Conservation (phyloP, 1,284 basidiomycete genomes). For the Ustilago nuda region DNA sequence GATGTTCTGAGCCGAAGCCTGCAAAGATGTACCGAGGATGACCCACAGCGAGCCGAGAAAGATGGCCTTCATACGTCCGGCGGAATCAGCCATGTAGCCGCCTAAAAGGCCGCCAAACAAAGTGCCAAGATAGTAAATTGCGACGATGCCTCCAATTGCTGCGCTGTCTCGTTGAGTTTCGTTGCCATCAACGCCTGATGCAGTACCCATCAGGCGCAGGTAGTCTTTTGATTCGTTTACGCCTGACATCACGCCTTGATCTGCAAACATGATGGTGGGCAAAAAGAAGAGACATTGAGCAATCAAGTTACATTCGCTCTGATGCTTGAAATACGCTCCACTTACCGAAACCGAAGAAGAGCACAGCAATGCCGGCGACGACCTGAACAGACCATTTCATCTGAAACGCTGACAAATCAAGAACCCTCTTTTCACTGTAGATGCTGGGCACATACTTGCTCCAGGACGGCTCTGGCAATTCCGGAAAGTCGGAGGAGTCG, state of each 20-base stretch:
- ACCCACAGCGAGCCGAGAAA: conserved; percentile 33
- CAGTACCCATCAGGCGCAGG: conserved; percentile 33
- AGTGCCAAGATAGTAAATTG: conserved; percentile 31
- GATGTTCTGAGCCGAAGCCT: conserved; percentile 31
- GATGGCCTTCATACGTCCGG: conserved; percentile 35
- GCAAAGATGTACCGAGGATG: conserved; percentile 23
- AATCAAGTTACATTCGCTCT: not conserved
- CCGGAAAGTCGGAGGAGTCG: conserved; percentile 24
- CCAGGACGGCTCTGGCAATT: conserved; percentile 29
- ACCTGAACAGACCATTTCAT: conserved; percentile 44
- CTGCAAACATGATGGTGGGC: not conserved
- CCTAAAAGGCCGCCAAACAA: conserved; percentile 30
- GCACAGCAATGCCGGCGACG: conserved; percentile 32
- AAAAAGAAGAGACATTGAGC: not conserved
- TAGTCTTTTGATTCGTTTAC: conserved; percentile 40
- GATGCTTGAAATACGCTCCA: not conserved
- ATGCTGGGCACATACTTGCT: conserved; percentile 26
- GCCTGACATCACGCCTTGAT: conserved; percentile 36
- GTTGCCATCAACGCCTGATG: conserved; percentile 24
- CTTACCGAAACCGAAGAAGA: conserved; percentile 34
- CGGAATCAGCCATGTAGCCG: conserved; percentile 30
- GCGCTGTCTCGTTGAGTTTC: conserved; percentile 25
- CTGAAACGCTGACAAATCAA: conserved; percentile 27
- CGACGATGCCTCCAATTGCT: conserved; percentile 24
- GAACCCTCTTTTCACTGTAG: conserved; percentile 31